phyloP scores from a whole-genome alignment of 75 land plant species.

The Picea glauca region DNA sequence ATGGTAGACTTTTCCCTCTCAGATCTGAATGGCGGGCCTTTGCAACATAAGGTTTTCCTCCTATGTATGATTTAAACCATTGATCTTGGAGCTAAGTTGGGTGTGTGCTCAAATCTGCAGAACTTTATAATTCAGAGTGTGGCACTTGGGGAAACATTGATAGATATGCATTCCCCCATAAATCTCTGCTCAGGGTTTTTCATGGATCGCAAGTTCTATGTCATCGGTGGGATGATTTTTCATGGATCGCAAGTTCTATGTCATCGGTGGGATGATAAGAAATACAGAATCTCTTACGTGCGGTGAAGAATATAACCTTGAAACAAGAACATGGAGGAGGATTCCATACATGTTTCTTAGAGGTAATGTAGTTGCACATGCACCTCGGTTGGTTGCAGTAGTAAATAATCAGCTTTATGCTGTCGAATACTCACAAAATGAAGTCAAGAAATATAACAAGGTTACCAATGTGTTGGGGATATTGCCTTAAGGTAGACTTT shows the following conservation, averaged over 20 bases:
- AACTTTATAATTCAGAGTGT: constrained; percentile 39
- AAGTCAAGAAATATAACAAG: constrained; percentile 49
- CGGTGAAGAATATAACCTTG: constrained; percentile 54
- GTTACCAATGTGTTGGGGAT: constrained; percentile 21
- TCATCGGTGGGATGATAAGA: constrained; percentile 54
- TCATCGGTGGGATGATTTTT: constrained; percentile 61
- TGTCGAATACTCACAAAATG: constrained; percentile 34
- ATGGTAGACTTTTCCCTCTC: too few relatives aligned
- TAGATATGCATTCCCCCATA: constrained; percentile 41
- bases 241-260: constrained; percentile 74
- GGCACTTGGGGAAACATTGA: constrained; percentile 37
- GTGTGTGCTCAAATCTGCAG: constrained; percentile 36
- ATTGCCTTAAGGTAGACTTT: constrained; percentile 49
- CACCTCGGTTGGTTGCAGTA: constrained; percentile 65
- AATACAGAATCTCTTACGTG: constrained; percentile 29
- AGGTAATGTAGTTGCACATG: constrained; percentile 23
- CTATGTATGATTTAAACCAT: too few relatives aligned
- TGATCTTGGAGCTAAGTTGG: not conserved
- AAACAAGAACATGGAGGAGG: constrained; percentile 42
- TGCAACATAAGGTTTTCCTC: too few relatives aligned
- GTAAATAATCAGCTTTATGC: constrained; percentile 62
- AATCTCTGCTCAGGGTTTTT: constrained; percentile 49
- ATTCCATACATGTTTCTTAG: constrained; percentile 49
- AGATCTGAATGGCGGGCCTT: too few relatives aligned
- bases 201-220: constrained; percentile 74